Base-by-base conservation (phyloP, 305 asterid genomes). In the Petunia hybrid region DNA sequence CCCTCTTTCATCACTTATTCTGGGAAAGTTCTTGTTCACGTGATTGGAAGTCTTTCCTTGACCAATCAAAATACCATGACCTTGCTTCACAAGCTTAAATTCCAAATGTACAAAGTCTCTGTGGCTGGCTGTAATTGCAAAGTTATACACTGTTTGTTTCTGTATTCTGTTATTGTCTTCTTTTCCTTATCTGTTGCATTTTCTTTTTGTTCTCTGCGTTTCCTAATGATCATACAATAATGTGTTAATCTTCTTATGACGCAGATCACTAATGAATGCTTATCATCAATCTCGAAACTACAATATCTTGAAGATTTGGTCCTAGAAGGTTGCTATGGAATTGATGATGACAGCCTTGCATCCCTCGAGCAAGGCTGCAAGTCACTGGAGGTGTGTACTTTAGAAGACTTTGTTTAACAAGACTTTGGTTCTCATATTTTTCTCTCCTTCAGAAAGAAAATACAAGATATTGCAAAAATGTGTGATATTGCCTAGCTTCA, bases 301-400 rank as follows among this genome's bases (percentile, higher is more conserved):
- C 90, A 90, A 83, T 82, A 80, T 83, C 94, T 96, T 53, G 94
- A 96, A 84, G 91, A 91, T 75, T 88, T 95, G 88, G 87, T 85
- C 78, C 87, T 95, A 45, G 97, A 94, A 90, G 98, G 98, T 38
- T 96, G 99, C 87, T 91, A 87, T 64, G 97, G 97, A 62, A 85
- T 94, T 62, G 97, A 94, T 51, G 95, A 93, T 85, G 93, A 91
- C 83, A 71, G 91, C 89, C 91, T 92, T 53, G 87, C 91, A 13
- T 89, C 93, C 76, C 89, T 91, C 85, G 86, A 89, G 80, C 93
- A 84, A 73, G 79, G 96, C 70, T 91, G 91, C 92, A 89, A 85
- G 81, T 90, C 99, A n/a, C 83, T 96, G 74, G 87, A 90, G 98
- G 99, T 96, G 88, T 60, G 63, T 64, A 12, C 82, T 71, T 56